phyloP scores from a whole-genome alignment of 495 filamentous ascomycete genomes.

The Penicillium verhagenii region DNA sequence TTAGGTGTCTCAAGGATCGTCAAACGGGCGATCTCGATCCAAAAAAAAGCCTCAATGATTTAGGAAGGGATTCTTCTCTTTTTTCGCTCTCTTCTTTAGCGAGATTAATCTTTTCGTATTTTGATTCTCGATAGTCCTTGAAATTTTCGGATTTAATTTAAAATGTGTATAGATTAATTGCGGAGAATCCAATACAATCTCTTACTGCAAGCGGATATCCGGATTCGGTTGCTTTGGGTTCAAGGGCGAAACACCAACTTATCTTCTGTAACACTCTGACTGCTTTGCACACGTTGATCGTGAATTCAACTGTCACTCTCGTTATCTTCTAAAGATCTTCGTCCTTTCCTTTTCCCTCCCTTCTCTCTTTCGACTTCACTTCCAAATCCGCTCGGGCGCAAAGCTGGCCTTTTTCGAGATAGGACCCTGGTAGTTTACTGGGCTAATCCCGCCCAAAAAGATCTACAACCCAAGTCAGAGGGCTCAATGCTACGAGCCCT shows the following conservation, averaged over 20 bases:
- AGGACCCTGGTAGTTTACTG: neutral
- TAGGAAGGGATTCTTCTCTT: too few species aligned
- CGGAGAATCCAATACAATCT: neutral
- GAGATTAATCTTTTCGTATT: neutral
- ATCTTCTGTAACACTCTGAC: constrained; percentile 6
- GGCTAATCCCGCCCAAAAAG: neutral
- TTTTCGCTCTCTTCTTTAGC: too few species aligned
- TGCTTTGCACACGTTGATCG: neutral
- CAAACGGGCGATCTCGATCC: neutral
- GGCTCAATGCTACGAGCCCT: constrained; percentile 24
- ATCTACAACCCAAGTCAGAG: neutral
- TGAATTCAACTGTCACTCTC: neutral
- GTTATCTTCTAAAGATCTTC: neutral
- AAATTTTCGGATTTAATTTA: too few species aligned
- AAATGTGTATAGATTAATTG: neutral
- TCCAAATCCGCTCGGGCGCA: neutral
- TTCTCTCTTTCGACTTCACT: neutral
- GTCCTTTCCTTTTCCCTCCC: neutral
- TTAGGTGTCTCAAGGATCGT: neutral
- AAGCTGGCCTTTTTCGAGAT: constrained; percentile 12
- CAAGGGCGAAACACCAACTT: constrained; percentile 7
- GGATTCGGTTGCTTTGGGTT: constrained; percentile 20
- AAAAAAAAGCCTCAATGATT: too few species aligned
- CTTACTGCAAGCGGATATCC: constrained; percentile 27
- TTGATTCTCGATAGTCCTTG: neutral